Evolutionary conservation across 2,329 filamentous ascomycete genomes (phyloP), one percentile per base, ranked within the genome.

Genomic region (Thermoascus crustaceus): DNA sequence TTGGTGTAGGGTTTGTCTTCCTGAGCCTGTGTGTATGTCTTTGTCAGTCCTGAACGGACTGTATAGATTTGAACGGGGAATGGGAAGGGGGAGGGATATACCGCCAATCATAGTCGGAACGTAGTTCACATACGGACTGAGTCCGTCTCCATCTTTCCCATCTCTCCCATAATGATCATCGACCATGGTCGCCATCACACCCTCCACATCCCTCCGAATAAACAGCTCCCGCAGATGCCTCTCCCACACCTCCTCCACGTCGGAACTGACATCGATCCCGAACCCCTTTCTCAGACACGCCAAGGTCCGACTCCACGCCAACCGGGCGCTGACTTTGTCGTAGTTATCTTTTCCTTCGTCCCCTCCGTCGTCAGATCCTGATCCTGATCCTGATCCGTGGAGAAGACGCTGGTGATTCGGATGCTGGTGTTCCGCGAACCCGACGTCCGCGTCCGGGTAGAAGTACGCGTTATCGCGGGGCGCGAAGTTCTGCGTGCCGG

Each of bases 391-490:
- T n/a, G n/a, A n/a, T n/a, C n/a, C n/a, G n/a, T n/a, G n/a, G n/a
- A n/a, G n/a, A n/a, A n/a, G n/a, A n/a, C n/a, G n/a, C n/a, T n/a
- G n/a, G n/a, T n/a, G n/a, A n/a, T n/a, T n/a, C 2, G 79, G 71
- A 8, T 80, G 51, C 30, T 78, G 71, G 13, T 70, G 67, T 55
- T 85, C 80, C 0, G 80, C 81, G 40, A 86, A 86, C 0, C 82
- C 81, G 0, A 73, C 56, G 25, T 71, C 60, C 0, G 58, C 72
- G 34, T 68, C 67, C 2, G 69, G 66, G 50, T 79, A 79, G 3
- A 65, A 63, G 52, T 70, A 76, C 8, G 68, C 59, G 9, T 41
- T 38, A n/a, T 45, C 41, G 34, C 47, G 13, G 33, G 43, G 8
- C 26, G 60, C 60, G 39, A 67, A 64, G 31, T 58, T 53, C 16